Conservation (phyloP, 1,284 basidiomycete genomes). For the Ustilago lituana region DNA sequence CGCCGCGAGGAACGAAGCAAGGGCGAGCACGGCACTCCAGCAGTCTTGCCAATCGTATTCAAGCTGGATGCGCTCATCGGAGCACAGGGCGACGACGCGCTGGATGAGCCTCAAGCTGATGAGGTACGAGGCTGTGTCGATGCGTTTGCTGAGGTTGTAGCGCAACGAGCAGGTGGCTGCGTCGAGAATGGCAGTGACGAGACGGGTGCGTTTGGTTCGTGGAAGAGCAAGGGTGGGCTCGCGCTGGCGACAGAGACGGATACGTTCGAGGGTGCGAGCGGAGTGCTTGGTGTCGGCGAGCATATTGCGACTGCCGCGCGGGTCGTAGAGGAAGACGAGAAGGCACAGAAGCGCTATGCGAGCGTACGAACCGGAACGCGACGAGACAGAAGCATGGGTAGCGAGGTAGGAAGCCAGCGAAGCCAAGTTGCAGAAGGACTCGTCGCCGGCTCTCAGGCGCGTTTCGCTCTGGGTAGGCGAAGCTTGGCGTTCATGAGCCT, state of each 20-base stretch:
- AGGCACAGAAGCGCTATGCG: slow-evolving; percentile 47
- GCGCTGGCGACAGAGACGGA: slow-evolving; percentile 56
- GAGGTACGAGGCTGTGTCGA: slow-evolving; percentile 50
- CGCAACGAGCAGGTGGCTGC: slow-evolving; percentile 49
- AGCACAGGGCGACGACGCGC: slow-evolving; percentile 43
- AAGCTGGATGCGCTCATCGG: slow-evolving; percentile 45
- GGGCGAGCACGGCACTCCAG: slow-evolving; percentile 51
- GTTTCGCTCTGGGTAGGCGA: slow-evolving; percentile 4
- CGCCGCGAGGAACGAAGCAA: slow-evolving; percentile 44
- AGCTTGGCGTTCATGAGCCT: not conserved
- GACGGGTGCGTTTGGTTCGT: slow-evolving; percentile 42
- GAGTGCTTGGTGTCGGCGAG: slow-evolving; percentile 24
- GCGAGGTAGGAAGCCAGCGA: slow-evolving; percentile 55
- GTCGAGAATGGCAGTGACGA: slow-evolving; percentile 55
- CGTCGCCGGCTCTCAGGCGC: slow-evolving; percentile 15
- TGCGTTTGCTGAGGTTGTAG: slow-evolving; percentile 60
- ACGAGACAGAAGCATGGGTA: slow-evolving; percentile 48
- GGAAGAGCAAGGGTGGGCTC: slow-evolving; percentile 44
- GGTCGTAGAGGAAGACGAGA: slow-evolving; percentile 51
- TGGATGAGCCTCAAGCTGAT: slow-evolving; percentile 52
- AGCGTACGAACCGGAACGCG: slow-evolving; percentile 47
- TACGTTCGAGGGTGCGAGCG: slow-evolving; percentile 13
- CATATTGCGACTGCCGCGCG: slow-evolving; percentile 35
- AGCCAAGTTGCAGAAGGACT: slow-evolving; percentile 41
- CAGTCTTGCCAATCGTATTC: slow-evolving; percentile 60